Evolutionary conservation across 306 rosid genomes (phyloP).

Genomic region (Cucurbita maxima): DNA sequence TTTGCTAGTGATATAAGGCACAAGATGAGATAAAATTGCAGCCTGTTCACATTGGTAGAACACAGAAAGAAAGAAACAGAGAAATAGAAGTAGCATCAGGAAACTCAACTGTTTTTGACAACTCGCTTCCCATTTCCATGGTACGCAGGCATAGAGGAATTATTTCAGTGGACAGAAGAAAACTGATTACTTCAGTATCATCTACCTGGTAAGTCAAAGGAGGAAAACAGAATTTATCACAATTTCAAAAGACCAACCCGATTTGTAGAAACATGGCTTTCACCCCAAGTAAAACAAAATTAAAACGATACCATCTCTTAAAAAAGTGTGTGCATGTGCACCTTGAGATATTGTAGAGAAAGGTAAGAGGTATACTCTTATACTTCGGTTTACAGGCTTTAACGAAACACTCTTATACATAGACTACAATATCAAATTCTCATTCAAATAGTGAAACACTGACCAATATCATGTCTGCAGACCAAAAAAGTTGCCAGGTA

Average conservation of each 20-base stretch:
- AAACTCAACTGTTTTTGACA: conserved; percentile 71
- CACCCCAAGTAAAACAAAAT: background rate
- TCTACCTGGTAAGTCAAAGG: conserved; percentile 36
- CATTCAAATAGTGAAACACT: background rate
- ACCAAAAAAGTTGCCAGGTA: background rate
- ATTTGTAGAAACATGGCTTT: background rate
- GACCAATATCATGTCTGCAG: background rate
- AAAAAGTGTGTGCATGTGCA: background rate
- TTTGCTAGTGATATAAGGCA: background rate
- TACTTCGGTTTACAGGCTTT: background rate
- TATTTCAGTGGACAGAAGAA: conserved; percentile 67
- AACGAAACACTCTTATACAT: background rate
- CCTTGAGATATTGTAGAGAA: background rate
- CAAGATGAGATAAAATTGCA: background rate
- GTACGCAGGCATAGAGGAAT: conserved; percentile 72
- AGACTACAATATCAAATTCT: background rate
- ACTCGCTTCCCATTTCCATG: conserved; percentile 75
- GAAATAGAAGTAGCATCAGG: conserved; percentile 13
- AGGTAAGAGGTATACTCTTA: background rate
- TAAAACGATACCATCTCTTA: background rate
- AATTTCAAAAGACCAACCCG: background rate
- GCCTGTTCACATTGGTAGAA: background rate
- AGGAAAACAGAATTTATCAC: background rate
- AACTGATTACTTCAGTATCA: conserved; percentile 54
- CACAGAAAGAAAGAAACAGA: background rate